A percentile compares a stretch with the other conserved stretches of the same genome.
These are phyloP conservation scores for Patellifolia procumbens DNA, from an alignment of 179 eudicot species.

Conservation along the genomic window DNA sequence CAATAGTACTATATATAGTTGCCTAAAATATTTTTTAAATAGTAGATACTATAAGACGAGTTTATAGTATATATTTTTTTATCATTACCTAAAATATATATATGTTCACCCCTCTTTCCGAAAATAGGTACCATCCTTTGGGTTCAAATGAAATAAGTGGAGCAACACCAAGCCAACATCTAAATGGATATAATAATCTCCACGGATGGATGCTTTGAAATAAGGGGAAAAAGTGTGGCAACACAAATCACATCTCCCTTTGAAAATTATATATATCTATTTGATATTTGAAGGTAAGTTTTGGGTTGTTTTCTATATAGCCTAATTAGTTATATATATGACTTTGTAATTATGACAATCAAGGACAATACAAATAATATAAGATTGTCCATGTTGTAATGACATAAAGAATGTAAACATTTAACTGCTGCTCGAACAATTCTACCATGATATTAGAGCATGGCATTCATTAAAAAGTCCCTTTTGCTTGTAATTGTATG, in stretches of 20 bases:
- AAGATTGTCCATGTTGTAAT: slow-evolving; percentile 16
- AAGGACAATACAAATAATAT: slow-evolving; percentile 1
- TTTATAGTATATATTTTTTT: neutral
- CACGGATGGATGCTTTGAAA: slow-evolving; percentile 43
- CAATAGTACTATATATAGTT: too few relatives aligned
- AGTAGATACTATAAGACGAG: too few relatives aligned
- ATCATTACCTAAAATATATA: neutral
- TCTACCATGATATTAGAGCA: neutral
- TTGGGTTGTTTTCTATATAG: slow-evolving; percentile 5
- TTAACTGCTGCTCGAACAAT: neutral
- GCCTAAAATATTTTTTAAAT: too few relatives aligned
- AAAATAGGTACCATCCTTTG: slow-evolving; percentile 28
- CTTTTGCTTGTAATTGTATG: neutral
- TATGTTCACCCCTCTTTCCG: neutral
- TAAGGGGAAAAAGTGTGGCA: neutral
- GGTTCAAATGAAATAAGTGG: slow-evolving; percentile 27
- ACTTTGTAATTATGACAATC: slow-evolving; percentile 8
- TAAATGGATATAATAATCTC: slow-evolving; percentile 31
- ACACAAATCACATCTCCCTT: too few relatives aligned
- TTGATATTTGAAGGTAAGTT: slow-evolving; percentile 30
- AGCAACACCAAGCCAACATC: slow-evolving; percentile 34
- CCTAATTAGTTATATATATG: slow-evolving; percentile 6
- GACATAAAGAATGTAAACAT: slow-evolving; percentile 9
- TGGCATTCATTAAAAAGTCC: neutral
- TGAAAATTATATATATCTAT: neutral